A percentile compares a stretch with the other conserved stretches of the same genome.
Evolutionary conservation across 148 eudicot genomes (phyloP).

Genomic region (Polygonum aviculare): DNA sequence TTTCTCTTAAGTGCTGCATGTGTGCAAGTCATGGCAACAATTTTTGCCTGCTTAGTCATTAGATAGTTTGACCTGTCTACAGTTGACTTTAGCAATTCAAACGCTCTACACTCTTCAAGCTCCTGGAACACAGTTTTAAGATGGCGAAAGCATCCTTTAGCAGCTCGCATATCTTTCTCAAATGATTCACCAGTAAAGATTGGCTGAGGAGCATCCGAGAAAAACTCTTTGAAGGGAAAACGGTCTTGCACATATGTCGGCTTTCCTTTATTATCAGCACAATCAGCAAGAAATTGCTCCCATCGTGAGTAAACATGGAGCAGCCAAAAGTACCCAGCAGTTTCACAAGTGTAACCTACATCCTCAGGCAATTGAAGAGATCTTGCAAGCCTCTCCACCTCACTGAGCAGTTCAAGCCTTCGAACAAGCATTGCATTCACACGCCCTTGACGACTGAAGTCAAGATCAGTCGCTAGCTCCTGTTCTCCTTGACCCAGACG

Average conservation of each 20-base stretch:
- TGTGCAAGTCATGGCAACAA: constrained; percentile 99
- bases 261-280: constrained; percentile 61
- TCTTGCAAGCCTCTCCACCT: constrained; percentile 96
- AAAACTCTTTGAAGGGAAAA: constrained; percentile 89
- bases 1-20: constrained; percentile 98
- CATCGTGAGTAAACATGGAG: constrained; percentile 95
- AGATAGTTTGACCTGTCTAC: constrained; percentile 91
- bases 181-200: constrained; percentile 74
- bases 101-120: constrained; percentile 98
- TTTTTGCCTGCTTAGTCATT: constrained; percentile 96
- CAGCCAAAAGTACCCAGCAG: constrained; percentile 96
- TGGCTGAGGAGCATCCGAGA: constrained; percentile 74
- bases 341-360: constrained; percentile 98
- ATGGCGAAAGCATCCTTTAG: constrained; percentile 91
- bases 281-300: constrained; percentile 92
- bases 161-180: constrained; percentile 84
- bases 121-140: constrained; percentile 86
- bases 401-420: constrained; percentile 81
- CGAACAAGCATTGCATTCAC: constrained; percentile 98
- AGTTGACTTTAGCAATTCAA: constrained; percentile 93
- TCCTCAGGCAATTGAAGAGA: constrained; percentile 96
- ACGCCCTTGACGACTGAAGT: constrained; percentile 97
- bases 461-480: constrained; percentile 95
- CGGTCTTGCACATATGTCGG: constrained; percentile 65
- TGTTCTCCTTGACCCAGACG: constrained; percentile 99